Base-by-base conservation (phyloP, 2,329 filamentous ascomycete genomes). In the Colletotrichum euphorbiae region DNA sequence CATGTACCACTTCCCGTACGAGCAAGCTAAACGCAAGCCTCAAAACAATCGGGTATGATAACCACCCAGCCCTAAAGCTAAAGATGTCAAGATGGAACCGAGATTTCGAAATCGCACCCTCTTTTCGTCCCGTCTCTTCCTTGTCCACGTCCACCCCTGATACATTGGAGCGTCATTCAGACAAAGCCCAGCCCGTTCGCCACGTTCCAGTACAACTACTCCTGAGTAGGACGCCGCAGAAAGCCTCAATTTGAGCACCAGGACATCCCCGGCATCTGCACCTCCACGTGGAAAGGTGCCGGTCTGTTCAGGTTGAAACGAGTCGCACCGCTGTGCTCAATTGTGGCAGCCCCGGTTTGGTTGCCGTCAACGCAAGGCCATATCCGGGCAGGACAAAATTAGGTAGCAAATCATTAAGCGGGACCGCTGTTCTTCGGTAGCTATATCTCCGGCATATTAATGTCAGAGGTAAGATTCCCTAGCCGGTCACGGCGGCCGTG, bases 241-340 rank as follows among this genome's bases (percentile, higher is more conserved):
- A 58, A 36, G 50, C 42, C 50, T 50, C 58, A 28, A 38, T 43
- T n/a, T 19, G 38, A 50, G 48, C 40, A 46, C 61, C 13, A 61
- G 65, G 65, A 36, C 65, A 40, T 7, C 65, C 65, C 65, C 54
- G 19, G 48, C 54, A 33, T 11, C n/a, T 40, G 31, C 5, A 54
- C 40, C 61, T 59, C 61, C 65, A 65, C 54, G 65, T 68, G 65
- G 61, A 48, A 48, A 31, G n/a, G 54, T 31, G 15, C 43, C 46
- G 60, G 19, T 54, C 21, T 52, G 62, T n/a, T 62, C 58, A 51
- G 33, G 33, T 43, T 36, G 42, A 67, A 62, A 56, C 50, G 24
- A 54, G 40, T 36, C 50, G 62, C 57, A 31, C 12, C 13, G 45
- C 19, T 21, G 43, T 59, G 21, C 33, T 33, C 43, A 11, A 17